Base-by-base conservation (phyloP, 352 stramenopile species). In the Pythium rishiriense region DNA sequence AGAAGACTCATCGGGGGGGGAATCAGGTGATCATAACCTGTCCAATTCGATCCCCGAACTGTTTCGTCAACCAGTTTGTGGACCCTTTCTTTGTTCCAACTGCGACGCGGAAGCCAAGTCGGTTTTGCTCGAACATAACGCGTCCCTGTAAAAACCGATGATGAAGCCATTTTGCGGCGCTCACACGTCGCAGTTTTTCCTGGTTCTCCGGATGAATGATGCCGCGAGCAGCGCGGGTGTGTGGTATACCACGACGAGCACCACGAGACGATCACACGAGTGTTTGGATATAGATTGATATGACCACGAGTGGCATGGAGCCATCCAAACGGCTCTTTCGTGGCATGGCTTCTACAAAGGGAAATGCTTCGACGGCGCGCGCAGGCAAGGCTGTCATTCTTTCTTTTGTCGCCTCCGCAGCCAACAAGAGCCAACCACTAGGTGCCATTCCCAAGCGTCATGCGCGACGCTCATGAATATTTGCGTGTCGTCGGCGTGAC, bases 101-200 rank as follows among this genome's bases (percentile, higher is more conserved):
- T 25, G 19, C 1, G 19, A 47, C 41, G 3, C 26, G 39, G 15
- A 2, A 46, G 1, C n/a, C n/a, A 47, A 24, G 41, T 47, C 41
- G 19, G 17, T 22, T n/a, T n/a, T 46, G 41, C n/a, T 57, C n/a
- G 31, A 35, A 47, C 21, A 47, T n/a, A n/a, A n/a, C 19, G 17
- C 31, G 31, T 58, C 50, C 50, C 50, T 29, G 10, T 31, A 6
- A 47, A 58, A 58, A 5, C 24, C 14, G 50, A 58, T 58, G 15
- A 14, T 39, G 33, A 37, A 59, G 24, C 52, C 52, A 59, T 48
- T 46, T 58, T n/a, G n/a, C n/a, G n/a, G 33, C 21, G 2, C 39
- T 45, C 33, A 47, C 52, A 49, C 39, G 35, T 59, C 52, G 39
- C 52, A 59, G 35, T 39, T 39, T 35, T 28, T 12, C 14, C 37